Evolutionary conservation across 805 yeast species (phyloP).

Genomic region (Starmerella sirachaensis): DNA sequence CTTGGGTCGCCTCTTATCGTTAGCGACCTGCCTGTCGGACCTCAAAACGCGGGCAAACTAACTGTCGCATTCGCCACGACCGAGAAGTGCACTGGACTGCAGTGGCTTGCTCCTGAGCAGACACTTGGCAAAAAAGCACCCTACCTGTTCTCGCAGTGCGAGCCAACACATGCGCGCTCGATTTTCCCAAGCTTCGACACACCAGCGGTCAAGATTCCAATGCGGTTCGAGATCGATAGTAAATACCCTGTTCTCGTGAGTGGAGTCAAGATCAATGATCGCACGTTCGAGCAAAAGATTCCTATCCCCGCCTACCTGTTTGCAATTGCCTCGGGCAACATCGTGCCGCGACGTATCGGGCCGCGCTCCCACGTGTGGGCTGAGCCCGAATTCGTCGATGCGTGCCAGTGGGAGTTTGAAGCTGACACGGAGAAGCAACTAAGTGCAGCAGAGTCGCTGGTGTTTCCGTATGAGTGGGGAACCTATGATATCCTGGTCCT

Average conservation of each 20-base stretch:
- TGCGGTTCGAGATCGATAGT: conserved; percentile 46
- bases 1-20: conserved; percentile 37
- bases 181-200: conserved; percentile 87
- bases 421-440: conserved; percentile 68
- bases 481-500: conserved; percentile 69
- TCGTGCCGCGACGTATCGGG: conserved; percentile 56
- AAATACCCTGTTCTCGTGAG: conserved; percentile 61
- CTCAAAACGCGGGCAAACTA: conserved; percentile 18
- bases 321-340: conserved; percentile 76
- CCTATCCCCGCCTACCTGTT: conserved; percentile 80
- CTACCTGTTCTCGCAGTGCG: conserved; percentile 77
- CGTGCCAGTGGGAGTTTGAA: conserved; percentile 69
- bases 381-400: conserved; percentile 56
- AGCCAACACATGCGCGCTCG: conserved; percentile 82
- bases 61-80: conserved; percentile 57
- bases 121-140: conserved; percentile 62
- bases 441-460: conserved; percentile 59
- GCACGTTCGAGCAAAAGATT: conserved; percentile 50
- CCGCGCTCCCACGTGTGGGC: conserved; percentile 77
- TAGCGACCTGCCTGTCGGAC: conserved; percentile 12
- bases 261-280: conserved; percentile 38
- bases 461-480: conserved; percentile 75
- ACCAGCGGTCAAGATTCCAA: conserved; percentile 67
- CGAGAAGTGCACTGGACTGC: conserved; percentile 65
- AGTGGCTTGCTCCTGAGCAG: conserved; percentile 64